These are phyloP conservation scores for Pythium phragmiticola DNA, from an alignment of 352 stramenopile species.

Conservation along the genomic window DNA sequence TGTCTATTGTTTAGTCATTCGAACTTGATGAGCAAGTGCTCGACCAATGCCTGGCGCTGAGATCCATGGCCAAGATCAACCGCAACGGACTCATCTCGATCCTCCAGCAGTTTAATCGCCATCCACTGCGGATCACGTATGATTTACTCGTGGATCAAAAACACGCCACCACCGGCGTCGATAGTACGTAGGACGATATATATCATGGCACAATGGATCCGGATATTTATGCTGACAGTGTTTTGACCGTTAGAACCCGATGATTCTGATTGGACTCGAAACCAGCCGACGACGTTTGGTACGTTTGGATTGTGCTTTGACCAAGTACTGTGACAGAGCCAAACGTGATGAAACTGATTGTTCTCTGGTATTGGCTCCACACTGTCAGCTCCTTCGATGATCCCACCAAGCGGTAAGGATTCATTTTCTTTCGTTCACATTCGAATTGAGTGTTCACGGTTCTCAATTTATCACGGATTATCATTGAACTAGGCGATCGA, in stretches of 20 bases:
- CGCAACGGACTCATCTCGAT: slow-evolving; percentile 61
- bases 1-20: slow-evolving; percentile 34
- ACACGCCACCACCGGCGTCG: slow-evolving; percentile 93
- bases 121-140: slow-evolving; percentile 93
- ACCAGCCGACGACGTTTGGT: slow-evolving; percentile 78
- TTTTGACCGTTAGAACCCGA: not conserved
- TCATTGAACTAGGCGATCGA: not conserved
- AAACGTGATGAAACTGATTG: no score
- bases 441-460: no score
- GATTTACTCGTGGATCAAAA: slow-evolving; percentile 98
- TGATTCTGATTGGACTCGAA: slow-evolving; percentile 63
- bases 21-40: slow-evolving; percentile 82
- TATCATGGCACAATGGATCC: no score
- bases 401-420: slow-evolving; percentile 58
- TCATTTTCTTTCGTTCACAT: slow-evolving; percentile 46
- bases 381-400: slow-evolving; percentile 51
- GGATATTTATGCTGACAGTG: no score
- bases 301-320: slow-evolving; percentile 33
- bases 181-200: slow-evolving; percentile 35
- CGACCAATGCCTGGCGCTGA: slow-evolving; percentile 52
- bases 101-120: slow-evolving; percentile 52
- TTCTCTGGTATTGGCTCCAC: no score
- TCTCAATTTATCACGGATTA: no score
- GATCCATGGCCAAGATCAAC: slow-evolving; percentile 41
- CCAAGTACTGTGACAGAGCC: no score